Percentiles rank a stretch among this genome's conserved stretches.
Conservation (phyloP, 768 basidiomycete genomes). For the Royoungia palumana region DNA sequence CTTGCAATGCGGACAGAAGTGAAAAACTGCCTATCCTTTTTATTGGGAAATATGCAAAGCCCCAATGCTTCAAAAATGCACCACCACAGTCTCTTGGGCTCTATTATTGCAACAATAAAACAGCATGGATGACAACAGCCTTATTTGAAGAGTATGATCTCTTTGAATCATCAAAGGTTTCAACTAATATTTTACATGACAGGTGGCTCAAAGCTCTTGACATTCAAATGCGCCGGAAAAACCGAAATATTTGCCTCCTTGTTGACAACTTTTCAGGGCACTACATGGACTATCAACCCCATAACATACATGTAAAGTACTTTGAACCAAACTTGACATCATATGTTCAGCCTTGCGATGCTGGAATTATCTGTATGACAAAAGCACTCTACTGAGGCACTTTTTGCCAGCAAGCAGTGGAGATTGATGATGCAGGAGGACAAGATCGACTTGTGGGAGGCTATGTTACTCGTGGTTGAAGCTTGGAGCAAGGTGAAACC, state of each 20-base stretch:
- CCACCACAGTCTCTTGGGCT: background rate
- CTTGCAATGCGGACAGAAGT: slow-evolving; percentile 17
- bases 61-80: slow-evolving; percentile 27
- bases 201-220: background rate
- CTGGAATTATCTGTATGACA: background rate
- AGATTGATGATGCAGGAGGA: too few relatives aligned
- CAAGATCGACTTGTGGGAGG: too few relatives aligned
- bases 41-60: slow-evolving; percentile 35
- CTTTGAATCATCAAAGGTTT: too few relatives aligned
- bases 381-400: too few relatives aligned
- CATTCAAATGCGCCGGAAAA: background rate
- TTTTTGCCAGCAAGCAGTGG: too few relatives aligned
- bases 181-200: too few relatives aligned
- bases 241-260: background rate
- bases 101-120: background rate
- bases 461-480: too few relatives aligned
- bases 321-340: background rate
- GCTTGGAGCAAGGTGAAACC: too few relatives aligned
- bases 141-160: background rate
- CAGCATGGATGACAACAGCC: background rate
- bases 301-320: background rate
- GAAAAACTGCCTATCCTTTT: slow-evolving; percentile 32
- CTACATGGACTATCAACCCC: background rate
- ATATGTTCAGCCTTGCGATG: background rate
- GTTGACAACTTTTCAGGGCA: slow-evolving; percentile 3